A percentile compares a stretch with the other conserved stretches of the same genome.
phyloP scores from a whole-genome alignment of 352 stramenopile genomes.

The Phytophthora pluvialis region DNA sequence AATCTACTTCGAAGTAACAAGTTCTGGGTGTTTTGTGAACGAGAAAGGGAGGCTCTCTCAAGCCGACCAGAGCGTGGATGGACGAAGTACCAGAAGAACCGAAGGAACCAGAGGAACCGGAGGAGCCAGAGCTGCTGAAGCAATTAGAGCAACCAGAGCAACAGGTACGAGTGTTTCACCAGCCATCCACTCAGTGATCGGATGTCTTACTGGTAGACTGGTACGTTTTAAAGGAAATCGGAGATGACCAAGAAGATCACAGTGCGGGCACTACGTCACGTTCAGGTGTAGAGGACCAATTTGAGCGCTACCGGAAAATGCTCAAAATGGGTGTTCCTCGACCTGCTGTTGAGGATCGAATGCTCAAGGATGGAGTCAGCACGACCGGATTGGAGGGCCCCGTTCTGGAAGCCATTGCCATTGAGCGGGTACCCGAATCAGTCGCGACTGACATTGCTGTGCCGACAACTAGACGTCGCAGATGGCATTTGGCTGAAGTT shows the following conservation, averaged over 20 bases:
- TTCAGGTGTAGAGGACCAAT: constrained; percentile 4
- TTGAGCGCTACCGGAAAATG: constrained; percentile 31
- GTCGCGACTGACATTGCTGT: neutral
- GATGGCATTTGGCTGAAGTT: constrained; percentile 35
- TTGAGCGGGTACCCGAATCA: neutral
- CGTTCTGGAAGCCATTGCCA: neutral
- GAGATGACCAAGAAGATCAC: neutral
- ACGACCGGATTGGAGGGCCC: constrained; percentile 15
- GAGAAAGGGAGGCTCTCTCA: constrained; percentile 33
- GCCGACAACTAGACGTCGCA: constrained; percentile 17
- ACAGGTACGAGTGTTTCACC: constrained; percentile 2
- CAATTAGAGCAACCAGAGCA: neutral
- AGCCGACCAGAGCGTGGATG: constrained; percentile 13
- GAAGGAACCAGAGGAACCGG: neutral
- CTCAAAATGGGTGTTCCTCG: constrained; percentile 37
- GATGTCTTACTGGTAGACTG: neutral
- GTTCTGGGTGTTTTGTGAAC: neutral
- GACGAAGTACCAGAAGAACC: constrained; percentile 6
- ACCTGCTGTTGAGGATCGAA: constrained; percentile 25
- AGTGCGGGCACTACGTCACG: neutral
- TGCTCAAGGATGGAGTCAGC: constrained; percentile 35
- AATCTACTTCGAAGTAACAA: neutral
- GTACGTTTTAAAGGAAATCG: neutral
- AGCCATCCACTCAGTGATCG: neutral
- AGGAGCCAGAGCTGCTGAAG: neutral